Evolutionary conservation across 768 basidiomycete species (phyloP).

Genomic region (Suillus variegatus): DNA sequence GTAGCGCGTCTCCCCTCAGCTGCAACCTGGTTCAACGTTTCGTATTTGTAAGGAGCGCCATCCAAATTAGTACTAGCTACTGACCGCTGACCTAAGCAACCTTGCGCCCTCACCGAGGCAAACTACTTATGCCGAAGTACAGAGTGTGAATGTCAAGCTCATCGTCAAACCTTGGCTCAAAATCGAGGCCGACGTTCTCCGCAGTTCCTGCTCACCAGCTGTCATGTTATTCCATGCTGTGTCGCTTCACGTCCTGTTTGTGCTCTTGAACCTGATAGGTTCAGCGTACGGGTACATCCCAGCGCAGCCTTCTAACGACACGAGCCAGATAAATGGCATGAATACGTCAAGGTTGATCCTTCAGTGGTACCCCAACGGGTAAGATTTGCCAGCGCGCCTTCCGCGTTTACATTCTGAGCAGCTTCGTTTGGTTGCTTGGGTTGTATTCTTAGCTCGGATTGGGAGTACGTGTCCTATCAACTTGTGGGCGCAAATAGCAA

Average conservation of each 20-base stretch:
- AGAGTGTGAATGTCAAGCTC: conserved; percentile 8
- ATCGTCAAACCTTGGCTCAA: conserved; percentile 16
- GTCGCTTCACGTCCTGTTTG: conserved; percentile 7
- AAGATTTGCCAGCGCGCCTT: conserved; percentile 16
- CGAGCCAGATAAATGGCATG: conserved; percentile 51
- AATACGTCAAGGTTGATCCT: conserved; percentile 60
- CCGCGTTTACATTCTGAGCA: conserved; percentile 13
- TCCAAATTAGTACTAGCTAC: neutral
- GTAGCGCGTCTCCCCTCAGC: no score
- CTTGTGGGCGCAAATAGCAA: conserved; percentile 49
- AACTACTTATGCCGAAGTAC: neutral
- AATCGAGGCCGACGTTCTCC: conserved; percentile 10
- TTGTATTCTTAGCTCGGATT: conserved; percentile 42
- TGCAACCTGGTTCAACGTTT: no score
- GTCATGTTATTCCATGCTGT: conserved; percentile 19
- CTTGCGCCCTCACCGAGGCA: neutral
- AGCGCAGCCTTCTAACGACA: conserved; percentile 70
- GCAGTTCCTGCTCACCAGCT: neutral
- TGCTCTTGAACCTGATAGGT: conserved; percentile 10
- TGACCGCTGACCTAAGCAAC: neutral
- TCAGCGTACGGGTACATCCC: conserved; percentile 60
- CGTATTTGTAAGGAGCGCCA: neutral
- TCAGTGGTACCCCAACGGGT: conserved; percentile 62
- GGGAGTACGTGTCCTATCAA: conserved; percentile 60
- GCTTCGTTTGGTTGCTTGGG: neutral